Percentiles rank a stretch among this genome's conserved stretches.
These are phyloP conservation scores for Orobanche coerulescens DNA, from an alignment of 257 asterid species.

Conservation along the genomic window DNA sequence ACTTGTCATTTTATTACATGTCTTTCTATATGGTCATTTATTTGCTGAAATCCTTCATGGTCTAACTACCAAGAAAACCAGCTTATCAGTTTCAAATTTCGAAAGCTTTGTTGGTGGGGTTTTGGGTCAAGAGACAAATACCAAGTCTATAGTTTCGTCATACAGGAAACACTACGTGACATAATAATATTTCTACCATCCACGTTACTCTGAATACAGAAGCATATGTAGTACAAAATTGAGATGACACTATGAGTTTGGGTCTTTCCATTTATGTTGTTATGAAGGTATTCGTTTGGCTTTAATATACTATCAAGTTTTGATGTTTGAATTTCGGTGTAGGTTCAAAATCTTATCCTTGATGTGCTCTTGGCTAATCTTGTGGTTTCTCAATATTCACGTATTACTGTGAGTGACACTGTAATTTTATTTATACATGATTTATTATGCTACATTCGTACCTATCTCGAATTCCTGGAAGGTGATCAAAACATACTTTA, in stretches of 20 bases:
- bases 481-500: neutral
- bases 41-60: slow-evolving; percentile 1
- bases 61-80: neutral
- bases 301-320: slow-evolving; percentile 4
- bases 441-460: slow-evolving; percentile 5
- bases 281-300: slow-evolving; percentile 5
- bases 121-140: slow-evolving; percentile 5
- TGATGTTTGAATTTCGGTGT: slow-evolving; percentile 17
- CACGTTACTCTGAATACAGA: neutral
- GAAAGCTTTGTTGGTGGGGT: neutral
- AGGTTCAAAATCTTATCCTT: slow-evolving; percentile 83
- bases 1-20: slow-evolving; percentile 18
- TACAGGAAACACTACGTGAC: neutral
- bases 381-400: slow-evolving; percentile 50
- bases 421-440: slow-evolving; percentile 2
- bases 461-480: slow-evolving; percentile 11
- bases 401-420: slow-evolving; percentile 51
- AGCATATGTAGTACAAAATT: neutral
- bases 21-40: neutral
- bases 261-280: neutral
- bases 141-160: neutral
- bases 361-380: slow-evolving; percentile 85
- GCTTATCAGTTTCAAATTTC: neutral
- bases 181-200: neutral
- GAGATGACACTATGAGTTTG: neutral